phyloP scores from a whole-genome alignment of 2,329 filamentous ascomycete genomes.

The Xylaria sp. region DNA sequence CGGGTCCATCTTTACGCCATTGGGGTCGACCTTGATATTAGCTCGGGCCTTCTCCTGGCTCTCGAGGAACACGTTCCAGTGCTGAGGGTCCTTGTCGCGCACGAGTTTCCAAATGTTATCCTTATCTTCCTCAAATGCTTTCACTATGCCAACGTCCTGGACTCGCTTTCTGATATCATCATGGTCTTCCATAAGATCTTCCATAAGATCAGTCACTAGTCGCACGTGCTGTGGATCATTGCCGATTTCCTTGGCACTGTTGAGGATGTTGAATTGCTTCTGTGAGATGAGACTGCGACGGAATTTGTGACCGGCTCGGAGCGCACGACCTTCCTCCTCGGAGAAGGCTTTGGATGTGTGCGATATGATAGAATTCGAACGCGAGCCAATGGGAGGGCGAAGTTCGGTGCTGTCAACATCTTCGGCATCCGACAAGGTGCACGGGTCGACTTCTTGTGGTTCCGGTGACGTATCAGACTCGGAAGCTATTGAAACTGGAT shows the following conservation, averaged over 20 bases:
- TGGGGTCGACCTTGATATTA: slow-evolving; percentile 40
- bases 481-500: slow-evolving; percentile 21
- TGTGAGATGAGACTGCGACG: slow-evolving; percentile 48
- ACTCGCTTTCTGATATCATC: slow-evolving; percentile 51
- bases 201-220: slow-evolving; percentile 57
- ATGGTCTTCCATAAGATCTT: slow-evolving; percentile 58
- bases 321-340: slow-evolving; percentile 52
- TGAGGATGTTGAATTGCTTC: slow-evolving; percentile 47
- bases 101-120: slow-evolving; percentile 45
- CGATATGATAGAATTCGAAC: slow-evolving; percentile 49
- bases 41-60: slow-evolving; percentile 54
- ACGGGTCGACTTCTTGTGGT: slow-evolving; percentile 35
- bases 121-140: slow-evolving; percentile 55
- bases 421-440: slow-evolving; percentile 43
- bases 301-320: slow-evolving; percentile 53
- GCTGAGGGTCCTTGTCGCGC: slow-evolving; percentile 58
- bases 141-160: slow-evolving; percentile 53
- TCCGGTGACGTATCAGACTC: slow-evolving; percentile 30
- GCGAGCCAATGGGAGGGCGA: slow-evolving; percentile 40
- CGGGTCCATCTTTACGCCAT: slow-evolving; percentile 21
- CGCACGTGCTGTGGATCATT: slow-evolving; percentile 46
- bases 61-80: slow-evolving; percentile 60
- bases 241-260: slow-evolving; percentile 44
- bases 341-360: slow-evolving; percentile 47
- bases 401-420: slow-evolving; percentile 41